Evolutionary conservation across 2,329 filamentous ascomycete species (phyloP), one percentile per base, ranked within the genome.

Genomic region (Xylaria sp.): DNA sequence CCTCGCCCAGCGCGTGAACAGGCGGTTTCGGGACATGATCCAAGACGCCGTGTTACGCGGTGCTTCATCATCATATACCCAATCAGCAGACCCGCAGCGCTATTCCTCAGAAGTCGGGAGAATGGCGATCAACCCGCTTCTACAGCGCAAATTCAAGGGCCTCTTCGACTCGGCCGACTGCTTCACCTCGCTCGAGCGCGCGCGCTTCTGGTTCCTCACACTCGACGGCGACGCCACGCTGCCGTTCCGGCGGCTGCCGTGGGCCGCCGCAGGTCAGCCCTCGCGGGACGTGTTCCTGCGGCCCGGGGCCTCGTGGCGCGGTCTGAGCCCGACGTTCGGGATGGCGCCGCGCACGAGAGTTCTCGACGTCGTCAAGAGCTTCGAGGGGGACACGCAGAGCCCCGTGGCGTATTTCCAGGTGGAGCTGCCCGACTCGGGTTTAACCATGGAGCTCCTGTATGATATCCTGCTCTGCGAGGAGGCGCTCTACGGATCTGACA

Each of bases 271-370:
- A 9, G 43, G 9, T 1, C 18, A 9, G 8, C 31, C 48, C 6
- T 51, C 15, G 3, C 65, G 71, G 9, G 64, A 63, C 8, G 18
- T 55, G 5, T 71, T 62, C 48, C 52, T 69, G 20, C 70, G 70
- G 36, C 54, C 68, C 2, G 70, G 68, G 23, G 71, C 71, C 2
- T 72, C 68, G 36, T 73, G 71, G 71, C 66, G 71, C 9, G 20
- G 6, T 5, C 41, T 73, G 3, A 69, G 68, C 25, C 51, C 66
- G 13, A 66, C 68, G 10, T 64, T 54, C 2, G 68, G 64, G 28
- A 13, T 12, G 9, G 33, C 33, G 4, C 41, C 57, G 31, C 49
- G 36, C 23, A 36, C 46, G 28, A 41, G 48, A 3, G 7, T 28
- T 5, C 65, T 67, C 28, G 65, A 67, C 20, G 46, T 67, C 7